Percentiles rank a stretch among this genome's conserved stretches.
Conservation (phyloP, 371 early-diverging fungal genomes). For the Rhizopus stolonifer region DNA sequence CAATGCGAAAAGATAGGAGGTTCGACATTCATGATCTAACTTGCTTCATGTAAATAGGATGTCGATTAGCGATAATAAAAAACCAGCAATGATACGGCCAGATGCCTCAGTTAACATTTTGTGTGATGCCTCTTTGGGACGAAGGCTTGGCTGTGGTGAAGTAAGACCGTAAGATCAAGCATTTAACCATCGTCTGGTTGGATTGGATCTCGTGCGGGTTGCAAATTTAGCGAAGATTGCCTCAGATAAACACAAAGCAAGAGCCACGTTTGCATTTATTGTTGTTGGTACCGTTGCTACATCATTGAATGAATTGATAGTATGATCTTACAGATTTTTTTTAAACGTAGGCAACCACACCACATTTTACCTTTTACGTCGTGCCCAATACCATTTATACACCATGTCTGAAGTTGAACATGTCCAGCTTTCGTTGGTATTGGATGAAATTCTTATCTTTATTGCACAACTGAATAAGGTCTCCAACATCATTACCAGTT, state of each 20-base stretch:
- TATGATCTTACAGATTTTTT: slow-evolving; percentile 10
- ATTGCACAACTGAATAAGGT: slow-evolving; percentile 22
- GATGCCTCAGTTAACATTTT: slow-evolving; percentile 16
- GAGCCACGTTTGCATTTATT: slow-evolving; percentile 9
- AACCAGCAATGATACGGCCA: slow-evolving; percentile 16
- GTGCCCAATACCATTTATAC: slow-evolving; percentile 16
- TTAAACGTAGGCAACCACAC: slow-evolving; percentile 23
- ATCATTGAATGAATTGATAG: slow-evolving; percentile 1
- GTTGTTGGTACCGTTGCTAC: slow-evolving; percentile 10
- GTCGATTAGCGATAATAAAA: slow-evolving; percentile 16
- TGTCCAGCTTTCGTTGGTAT: slow-evolving; percentile 14
- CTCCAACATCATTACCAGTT: slow-evolving; percentile 18
- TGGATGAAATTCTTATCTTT: slow-evolving; percentile 20
- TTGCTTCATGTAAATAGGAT: slow-evolving; percentile 16
- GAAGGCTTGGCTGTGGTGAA: slow-evolving; percentile 16
- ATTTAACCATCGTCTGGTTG: slow-evolving; percentile 14
- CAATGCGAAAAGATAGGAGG: too few relatives aligned
- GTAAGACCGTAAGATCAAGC: slow-evolving; percentile 17
- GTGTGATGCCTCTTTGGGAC: slow-evolving; percentile 11
- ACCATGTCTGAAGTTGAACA: slow-evolving; percentile 28
- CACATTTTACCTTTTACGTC: slow-evolving; percentile 23
- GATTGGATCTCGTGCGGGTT: slow-evolving; percentile 16
- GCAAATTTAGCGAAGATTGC: slow-evolving; percentile 15
- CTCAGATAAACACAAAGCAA: slow-evolving; percentile 22
- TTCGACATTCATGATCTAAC: too few relatives aligned